Evolutionary conservation across 805 yeast genomes (phyloP).

Genomic region (Saccharomycopsis sp.): DNA sequence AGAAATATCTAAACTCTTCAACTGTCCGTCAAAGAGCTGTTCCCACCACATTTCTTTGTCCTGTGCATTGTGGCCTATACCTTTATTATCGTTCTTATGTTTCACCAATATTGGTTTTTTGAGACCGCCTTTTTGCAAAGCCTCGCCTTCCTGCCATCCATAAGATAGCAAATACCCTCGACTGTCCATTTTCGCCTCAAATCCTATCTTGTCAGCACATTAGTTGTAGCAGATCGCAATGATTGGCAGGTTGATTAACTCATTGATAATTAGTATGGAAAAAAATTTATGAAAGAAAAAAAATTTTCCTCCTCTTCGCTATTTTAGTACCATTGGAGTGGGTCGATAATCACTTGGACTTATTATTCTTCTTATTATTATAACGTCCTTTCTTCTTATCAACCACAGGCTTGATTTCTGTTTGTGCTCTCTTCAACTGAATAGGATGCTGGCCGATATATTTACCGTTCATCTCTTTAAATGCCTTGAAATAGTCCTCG

Average conservation of each 20-base stretch:
- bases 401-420: constrained; percentile 17
- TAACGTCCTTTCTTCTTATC: constrained; percentile 8
- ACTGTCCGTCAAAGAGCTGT: constrained; percentile 85
- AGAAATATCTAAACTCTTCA: constrained; percentile 64
- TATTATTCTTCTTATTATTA: background rate
- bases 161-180: constrained; percentile 61
- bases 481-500: constrained; percentile 63
- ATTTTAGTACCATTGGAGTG: background rate
- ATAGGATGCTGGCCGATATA: constrained; percentile 72
- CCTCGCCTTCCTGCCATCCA: constrained; percentile 94
- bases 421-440: constrained; percentile 52
- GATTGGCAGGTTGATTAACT: background rate
- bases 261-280: background rate
- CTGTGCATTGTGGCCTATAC: constrained; percentile 70
- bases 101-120: constrained; percentile 81
- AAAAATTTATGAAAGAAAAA: background rate
- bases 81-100: constrained; percentile 86
- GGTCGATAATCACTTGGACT: background rate
- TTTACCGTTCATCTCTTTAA: constrained; percentile 70
- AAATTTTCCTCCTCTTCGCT: background rate
- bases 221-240: background rate
- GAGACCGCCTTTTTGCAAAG: constrained; percentile 71
- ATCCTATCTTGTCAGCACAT: background rate
- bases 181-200: constrained; percentile 72
- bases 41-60: constrained; percentile 98